Evolutionary conservation across 345 rosid species (phyloP).

Genomic region (Raphanus sativus): DNA sequence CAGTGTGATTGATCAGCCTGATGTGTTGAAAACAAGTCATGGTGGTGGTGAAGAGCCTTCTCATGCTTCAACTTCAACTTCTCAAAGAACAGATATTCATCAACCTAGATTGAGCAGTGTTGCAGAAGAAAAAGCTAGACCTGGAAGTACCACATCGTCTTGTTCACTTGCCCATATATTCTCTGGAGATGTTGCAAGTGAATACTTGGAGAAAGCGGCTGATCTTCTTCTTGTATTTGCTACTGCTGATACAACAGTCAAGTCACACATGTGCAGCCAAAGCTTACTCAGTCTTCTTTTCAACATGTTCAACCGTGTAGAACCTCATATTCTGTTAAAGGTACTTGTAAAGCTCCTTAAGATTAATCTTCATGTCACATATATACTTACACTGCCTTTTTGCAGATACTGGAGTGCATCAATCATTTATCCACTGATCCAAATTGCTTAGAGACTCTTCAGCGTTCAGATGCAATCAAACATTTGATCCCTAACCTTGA

Average conservation of each 20-base stretch:
- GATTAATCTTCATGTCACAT: not conserved
- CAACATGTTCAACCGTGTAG: conserved; percentile 86
- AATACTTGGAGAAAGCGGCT: conserved; percentile 94
- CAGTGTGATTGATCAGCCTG: conserved; percentile 61
- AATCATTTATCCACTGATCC: conserved; percentile 92
- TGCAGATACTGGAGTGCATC: conserved; percentile 79
- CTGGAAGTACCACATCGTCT: conserved; percentile 94
- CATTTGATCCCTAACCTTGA: conserved; percentile 93
- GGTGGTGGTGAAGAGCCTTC: conserved; percentile 70
- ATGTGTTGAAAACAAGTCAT: conserved; percentile 56
- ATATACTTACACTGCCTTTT: conserved; percentile 26
- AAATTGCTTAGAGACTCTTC: conserved; percentile 93
- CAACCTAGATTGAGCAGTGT: conserved; percentile 62
- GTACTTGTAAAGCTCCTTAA: not conserved
- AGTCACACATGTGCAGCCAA: conserved; percentile 72
- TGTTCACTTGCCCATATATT: conserved; percentile 91
- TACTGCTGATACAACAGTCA: conserved; percentile 89
- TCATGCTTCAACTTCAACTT: conserved; percentile 67
- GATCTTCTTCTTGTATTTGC: conserved; percentile 98
- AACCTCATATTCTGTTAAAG: conserved; percentile 37
- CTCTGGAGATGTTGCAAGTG: conserved; percentile 90
- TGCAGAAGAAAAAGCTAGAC: conserved; percentile 52
- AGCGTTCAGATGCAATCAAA: conserved; percentile 94
- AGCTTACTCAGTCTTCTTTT: conserved; percentile 64
- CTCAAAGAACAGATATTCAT: conserved; percentile 66